Evolutionary conservation across 2,329 filamentous ascomycete genomes (phyloP), one percentile per base, ranked within the genome.

Genomic region (Colletotrichum lentis): DNA sequence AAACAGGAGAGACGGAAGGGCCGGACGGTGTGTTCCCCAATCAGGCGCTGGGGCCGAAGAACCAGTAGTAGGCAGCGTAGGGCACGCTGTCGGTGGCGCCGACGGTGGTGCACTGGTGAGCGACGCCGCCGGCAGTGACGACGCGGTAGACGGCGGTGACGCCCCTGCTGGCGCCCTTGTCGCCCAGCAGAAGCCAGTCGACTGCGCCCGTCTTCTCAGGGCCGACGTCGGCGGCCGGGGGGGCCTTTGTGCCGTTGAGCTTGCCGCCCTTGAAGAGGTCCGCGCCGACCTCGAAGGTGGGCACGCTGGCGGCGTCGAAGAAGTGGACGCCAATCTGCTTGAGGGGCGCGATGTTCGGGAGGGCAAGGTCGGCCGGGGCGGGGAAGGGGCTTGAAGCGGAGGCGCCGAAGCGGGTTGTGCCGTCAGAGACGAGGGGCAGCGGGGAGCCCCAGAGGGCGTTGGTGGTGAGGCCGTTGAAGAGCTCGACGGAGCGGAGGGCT

Each of bases 241-340:
- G 90, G 0, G 90, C 88, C 41, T 81, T 73, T 47, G 86, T 81
- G 43, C 73, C 76, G 39, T 78, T 82, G 78, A 88, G 88, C 75
- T 82, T 83, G 62, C 74, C 80, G 70, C 78, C 80, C 67, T 80
- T 80, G 71, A 83, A 77, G 74, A 81, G 76, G 58, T 78, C 74
- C 7, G 73, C 75, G 61, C 78, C 75, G 44, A 92, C 80, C 67
- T 86, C 81, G 75, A 92, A 93, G 14, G 83, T 87, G 1, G 91
- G 90, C 0, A 80, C 77, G 70, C 83, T 78, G 52, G 74, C 70
- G 54, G 70, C 69, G 77, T 84, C 85, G 82, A 93, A 93, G 84
- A 83, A 91, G 82, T 93, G 91, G 73, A 87, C 83, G 37, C 90
- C 91, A 16, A 89, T 75, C 72, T 84, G 82, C 56, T 79, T 77